phyloP scores from a whole-genome alignment of 306 rosid genomes.

The Canavalia gladiata region DNA sequence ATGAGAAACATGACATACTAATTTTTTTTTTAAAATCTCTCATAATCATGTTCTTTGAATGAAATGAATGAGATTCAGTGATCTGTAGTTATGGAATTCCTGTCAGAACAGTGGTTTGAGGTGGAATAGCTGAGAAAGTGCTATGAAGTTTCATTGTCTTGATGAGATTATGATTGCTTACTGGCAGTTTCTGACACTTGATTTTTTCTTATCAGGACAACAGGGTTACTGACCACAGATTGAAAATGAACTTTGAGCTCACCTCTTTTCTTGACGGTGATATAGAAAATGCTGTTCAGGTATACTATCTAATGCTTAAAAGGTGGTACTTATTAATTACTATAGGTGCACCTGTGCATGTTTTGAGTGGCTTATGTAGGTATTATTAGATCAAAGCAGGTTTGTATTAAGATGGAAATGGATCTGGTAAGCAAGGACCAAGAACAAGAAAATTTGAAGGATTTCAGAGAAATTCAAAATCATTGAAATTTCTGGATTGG shows the following conservation, averaged over 20 bases:
- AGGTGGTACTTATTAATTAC: conserved; percentile 10
- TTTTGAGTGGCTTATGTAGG: conserved; percentile 34
- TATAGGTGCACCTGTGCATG: neutral
- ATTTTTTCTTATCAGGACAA: conserved; percentile 68
- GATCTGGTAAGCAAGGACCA: conserved; percentile 14
- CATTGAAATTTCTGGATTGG: conserved; percentile 24
- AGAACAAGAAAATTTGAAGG: conserved; percentile 8
- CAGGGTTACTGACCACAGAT: conserved; percentile 93
- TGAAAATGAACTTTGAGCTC: conserved; percentile 90
- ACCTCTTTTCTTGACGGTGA: conserved; percentile 86
- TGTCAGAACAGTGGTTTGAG: conserved; percentile 15
- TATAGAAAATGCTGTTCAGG: conserved; percentile 93
- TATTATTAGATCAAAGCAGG: neutral
- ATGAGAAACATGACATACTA: conserved; percentile 12
- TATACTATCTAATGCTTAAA: conserved; percentile 49
- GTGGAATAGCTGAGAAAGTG: conserved; percentile 26
- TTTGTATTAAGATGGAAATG: conserved; percentile 33
- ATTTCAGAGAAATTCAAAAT: conserved; percentile 6
- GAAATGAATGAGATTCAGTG: conserved; percentile 27
- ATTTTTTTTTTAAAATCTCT: conserved; percentile 12
- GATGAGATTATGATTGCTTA: conserved; percentile 29
- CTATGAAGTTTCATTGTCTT: conserved; percentile 8
- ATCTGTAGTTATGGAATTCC: conserved; percentile 37
- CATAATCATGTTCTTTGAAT: conserved; percentile 17
- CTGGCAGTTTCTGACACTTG: conserved; percentile 32